Evolutionary conservation across 2,329 filamentous ascomycete genomes (phyloP).

Genomic region (Mariannaea elegans): DNA sequence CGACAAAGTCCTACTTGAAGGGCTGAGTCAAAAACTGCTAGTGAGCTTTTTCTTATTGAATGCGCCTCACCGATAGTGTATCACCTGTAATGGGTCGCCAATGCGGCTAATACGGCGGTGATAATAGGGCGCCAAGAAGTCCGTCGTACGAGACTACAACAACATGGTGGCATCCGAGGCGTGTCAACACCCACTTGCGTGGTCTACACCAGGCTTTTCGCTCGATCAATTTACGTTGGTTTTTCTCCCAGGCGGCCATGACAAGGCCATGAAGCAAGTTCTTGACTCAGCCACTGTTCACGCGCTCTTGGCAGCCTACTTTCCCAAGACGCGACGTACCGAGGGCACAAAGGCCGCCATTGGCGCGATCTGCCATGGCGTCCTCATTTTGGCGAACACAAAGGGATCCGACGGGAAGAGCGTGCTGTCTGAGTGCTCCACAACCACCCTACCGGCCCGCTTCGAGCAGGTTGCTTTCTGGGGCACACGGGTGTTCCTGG

Average conservation of each 20-base stretch:
- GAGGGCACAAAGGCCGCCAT: slow-evolving; percentile 51
- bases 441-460: slow-evolving; percentile 57
- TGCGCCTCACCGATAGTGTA: background rate
- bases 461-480: slow-evolving; percentile 61
- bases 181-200: slow-evolving; percentile 54
- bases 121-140: slow-evolving; percentile 54
- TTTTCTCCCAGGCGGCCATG: slow-evolving; percentile 51
- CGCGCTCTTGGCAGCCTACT: slow-evolving; percentile 54
- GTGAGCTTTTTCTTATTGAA: slow-evolving; percentile 43
- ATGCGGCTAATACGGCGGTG: background rate
- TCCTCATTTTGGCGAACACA: slow-evolving; percentile 58
- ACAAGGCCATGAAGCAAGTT: slow-evolving; percentile 60
- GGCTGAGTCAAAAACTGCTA: slow-evolving; percentile 58
- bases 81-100: background rate
- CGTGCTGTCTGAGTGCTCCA: slow-evolving; percentile 56
- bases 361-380: slow-evolving; percentile 62
- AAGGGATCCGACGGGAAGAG: slow-evolving; percentile 53
- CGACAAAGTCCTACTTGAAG: slow-evolving; percentile 59
- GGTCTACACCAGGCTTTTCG: slow-evolving; percentile 54
- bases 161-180: slow-evolving; percentile 53
- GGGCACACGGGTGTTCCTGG: slow-evolving; percentile 57
- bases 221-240: slow-evolving; percentile 42
- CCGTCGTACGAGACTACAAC: slow-evolving; percentile 53
- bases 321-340: slow-evolving; percentile 56
- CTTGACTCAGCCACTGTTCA: slow-evolving; percentile 59